A percentile compares a stretch with the other conserved stretches of the same genome.
phyloP scores from a whole-genome alignment of 2,329 filamentous ascomycete species.

The Sporothrix pseudoabietina region DNA sequence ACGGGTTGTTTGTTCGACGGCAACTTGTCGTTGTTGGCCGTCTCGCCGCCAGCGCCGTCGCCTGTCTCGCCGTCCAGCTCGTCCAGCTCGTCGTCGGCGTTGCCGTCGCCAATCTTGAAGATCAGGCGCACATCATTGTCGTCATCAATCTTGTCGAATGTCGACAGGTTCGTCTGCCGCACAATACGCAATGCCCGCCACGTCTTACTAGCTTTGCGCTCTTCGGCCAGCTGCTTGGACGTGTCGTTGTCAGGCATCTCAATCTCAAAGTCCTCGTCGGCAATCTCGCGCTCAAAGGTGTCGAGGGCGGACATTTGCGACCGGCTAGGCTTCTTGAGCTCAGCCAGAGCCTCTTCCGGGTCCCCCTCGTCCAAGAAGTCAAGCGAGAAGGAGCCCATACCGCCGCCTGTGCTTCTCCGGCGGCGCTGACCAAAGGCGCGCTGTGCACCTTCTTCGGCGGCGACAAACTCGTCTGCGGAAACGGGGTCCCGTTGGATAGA shows the following conservation, averaged over 20 bases:
- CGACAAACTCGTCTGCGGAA: constrained; percentile 66
- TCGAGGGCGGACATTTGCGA: constrained; percentile 70
- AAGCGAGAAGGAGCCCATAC: constrained; percentile 72
- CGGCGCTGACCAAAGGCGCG: constrained; percentile 71
- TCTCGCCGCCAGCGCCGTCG: constrained; percentile 29
- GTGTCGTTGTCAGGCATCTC: constrained; percentile 72
- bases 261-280: constrained; percentile 80
- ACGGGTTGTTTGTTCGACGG: constrained; percentile 59
- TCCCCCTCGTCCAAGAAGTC: constrained; percentile 74
- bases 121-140: constrained; percentile 68
- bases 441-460: constrained; percentile 66
- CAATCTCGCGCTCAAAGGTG: constrained; percentile 71
- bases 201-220: constrained; percentile 81
- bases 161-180: constrained; percentile 68
- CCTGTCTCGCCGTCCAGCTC: constrained; percentile 36
- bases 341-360: constrained; percentile 62
- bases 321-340: constrained; percentile 66
- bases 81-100: constrained; percentile 65
- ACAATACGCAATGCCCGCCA: constrained; percentile 88
- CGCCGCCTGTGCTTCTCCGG: constrained; percentile 68
- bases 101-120: constrained; percentile 69
- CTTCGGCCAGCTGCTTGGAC: constrained; percentile 58
- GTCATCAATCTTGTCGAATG: constrained; percentile 87
- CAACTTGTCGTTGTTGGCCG: constrained; percentile 38
- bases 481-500: constrained; percentile 78